A percentile compares a stretch with the other conserved stretches of the same genome.
phyloP scores from a whole-genome alignment of 1,139 yeast genomes.

The Geotrichum europaeum region DNA sequence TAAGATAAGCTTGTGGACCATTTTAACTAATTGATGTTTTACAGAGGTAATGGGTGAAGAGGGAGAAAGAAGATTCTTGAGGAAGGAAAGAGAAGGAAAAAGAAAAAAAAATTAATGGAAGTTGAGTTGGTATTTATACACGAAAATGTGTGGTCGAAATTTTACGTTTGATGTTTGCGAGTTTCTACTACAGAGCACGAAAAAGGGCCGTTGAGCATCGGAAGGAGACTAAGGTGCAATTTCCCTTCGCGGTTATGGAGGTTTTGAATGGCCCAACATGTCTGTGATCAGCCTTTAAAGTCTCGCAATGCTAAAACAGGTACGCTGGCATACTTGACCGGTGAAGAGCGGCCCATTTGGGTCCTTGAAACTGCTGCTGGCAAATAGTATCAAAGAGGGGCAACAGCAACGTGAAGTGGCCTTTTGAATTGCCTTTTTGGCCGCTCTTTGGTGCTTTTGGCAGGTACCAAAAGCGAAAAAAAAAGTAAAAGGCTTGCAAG shows the following conservation, averaged over 20 bases:
- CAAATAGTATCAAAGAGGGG: not conserved
- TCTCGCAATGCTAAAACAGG: not conserved
- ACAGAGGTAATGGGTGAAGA: not conserved
- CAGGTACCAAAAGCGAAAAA: not conserved
- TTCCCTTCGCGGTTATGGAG: not conserved
- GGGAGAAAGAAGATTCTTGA: not conserved
- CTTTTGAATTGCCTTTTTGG: not conserved
- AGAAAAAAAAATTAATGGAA: not conserved
- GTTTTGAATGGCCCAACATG: not conserved
- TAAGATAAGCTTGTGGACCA: slow-evolving; percentile 34
- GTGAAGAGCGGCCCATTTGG: not conserved
- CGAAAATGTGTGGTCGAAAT: not conserved
- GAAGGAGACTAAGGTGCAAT: not conserved
- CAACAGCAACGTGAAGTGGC: not conserved
- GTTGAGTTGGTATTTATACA: slow-evolving; percentile 5
- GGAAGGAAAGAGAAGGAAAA: not conserved
- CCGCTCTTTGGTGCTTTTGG: not conserved
- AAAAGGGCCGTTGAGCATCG: not conserved
- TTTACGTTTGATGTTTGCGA: not conserved
- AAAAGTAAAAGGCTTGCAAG: not conserved
- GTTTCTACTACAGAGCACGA: not conserved
- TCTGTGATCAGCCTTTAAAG: not conserved
- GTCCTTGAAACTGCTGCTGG: not conserved
- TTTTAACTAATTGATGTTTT: slow-evolving; percentile 5
- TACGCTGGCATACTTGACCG: not conserved